Conservation (phyloP, 2,329 filamentous ascomycete species). For the Neophaeococcomyces mojaviensis region DNA sequence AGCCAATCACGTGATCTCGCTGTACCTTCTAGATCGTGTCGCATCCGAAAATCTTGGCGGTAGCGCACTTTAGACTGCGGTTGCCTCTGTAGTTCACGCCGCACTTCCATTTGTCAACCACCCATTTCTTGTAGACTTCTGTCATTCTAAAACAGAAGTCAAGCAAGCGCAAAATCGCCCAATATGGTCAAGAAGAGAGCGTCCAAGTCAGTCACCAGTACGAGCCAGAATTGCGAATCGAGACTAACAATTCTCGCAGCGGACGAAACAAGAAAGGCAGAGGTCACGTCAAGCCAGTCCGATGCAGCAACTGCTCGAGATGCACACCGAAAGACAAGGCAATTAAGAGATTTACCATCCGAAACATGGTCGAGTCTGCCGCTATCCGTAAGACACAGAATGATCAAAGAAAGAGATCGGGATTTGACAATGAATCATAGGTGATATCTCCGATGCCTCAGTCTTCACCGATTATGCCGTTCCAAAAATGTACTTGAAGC, state of each 20-base stretch:
- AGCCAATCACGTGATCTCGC: too few relatives aligned
- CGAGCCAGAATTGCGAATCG: background rate
- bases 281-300: conserved; percentile 99
- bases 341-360: conserved; percentile 99
- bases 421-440: conserved; percentile 42
- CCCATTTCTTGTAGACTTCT: conserved; percentile 11
- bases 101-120: background rate
- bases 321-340: conserved; percentile 99
- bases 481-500: conserved; percentile 99
- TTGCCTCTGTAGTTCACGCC: background rate
- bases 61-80: background rate
- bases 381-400: conserved; percentile 74
- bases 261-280: conserved; percentile 99
- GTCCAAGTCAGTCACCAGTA: conserved; percentile 54
- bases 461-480: conserved; percentile 99
- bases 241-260: conserved; percentile 43
- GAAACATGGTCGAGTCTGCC: conserved; percentile 99
- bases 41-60: conserved; percentile 5
- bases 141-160: conserved; percentile 12
- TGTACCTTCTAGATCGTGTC: background rate
- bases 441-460: conserved; percentile 99
- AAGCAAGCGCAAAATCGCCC: conserved; percentile 37
- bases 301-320: conserved; percentile 79
- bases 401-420: conserved; percentile 5
- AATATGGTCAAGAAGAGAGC: conserved; percentile 71